Base-by-base conservation (phyloP, 116 monocot species). In the Posidonia oceanica region DNA sequence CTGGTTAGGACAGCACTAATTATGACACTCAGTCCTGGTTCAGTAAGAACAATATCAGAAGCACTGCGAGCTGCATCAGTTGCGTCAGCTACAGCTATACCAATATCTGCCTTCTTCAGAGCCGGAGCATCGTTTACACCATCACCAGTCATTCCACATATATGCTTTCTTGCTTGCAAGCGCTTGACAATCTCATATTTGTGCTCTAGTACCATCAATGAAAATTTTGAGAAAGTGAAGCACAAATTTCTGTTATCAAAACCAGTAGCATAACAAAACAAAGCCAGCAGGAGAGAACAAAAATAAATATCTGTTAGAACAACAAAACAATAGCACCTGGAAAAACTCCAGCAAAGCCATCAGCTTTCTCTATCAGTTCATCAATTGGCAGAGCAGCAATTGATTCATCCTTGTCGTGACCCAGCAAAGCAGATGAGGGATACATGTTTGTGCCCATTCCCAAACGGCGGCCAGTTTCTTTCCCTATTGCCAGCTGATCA, bases 61-160 rank as follows among this genome's bases (percentile, higher is more conserved):
- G 88, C 88, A 71, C 88, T 82, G 63, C 88, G 75, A 64, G 88
- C 88, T 61, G 88, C 88, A 76, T 88, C 88, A 40, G 88, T 88
- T 67, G 88, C 82, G 80, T 88, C 88, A 40, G 82, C 88, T 29
- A 88, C 88, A 59, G 88, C 88, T 75, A 88, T 88, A 36, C 88
- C 88, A 57, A 88, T 88, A 59, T 88, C 88, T 69, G 88, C 88
- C 76, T 80, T 88, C 74, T 88, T 88, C 6, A 88, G 56, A 57
- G 88, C 88, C 41, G 88, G 88, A 39, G 88, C 88, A 73, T 88
- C 88, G 74, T 88, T 88, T 17, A 88, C 88, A 39, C 88, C 88
- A 78, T 88, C 88, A 37, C 88, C 88, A 62, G 88, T 88, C 88
- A 88, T 88, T 63, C 88, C 88, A 79, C 88, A 88, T 48, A 88